Base-by-base conservation (phyloP, 345 rosid genomes). In the Populus euphratica region DNA sequence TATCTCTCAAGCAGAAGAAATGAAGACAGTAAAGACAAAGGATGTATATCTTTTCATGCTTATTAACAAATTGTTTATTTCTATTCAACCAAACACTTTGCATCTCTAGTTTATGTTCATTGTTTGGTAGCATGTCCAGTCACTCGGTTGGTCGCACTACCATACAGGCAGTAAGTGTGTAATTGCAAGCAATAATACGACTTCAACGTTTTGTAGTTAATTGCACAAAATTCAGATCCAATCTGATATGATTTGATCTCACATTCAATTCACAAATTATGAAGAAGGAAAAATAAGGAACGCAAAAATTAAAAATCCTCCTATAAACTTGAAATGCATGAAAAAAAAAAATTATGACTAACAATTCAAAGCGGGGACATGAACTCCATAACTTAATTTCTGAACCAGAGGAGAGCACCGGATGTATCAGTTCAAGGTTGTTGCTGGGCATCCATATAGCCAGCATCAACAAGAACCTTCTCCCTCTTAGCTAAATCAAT, bases 401-500 rank as follows among this genome's bases (percentile, higher is more conserved):
- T 25, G 63, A 9, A 23, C n/a, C 12, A 10, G 29, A 59, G 10
- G 64, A 59, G 64, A 59, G 14, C 64, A 59, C 29, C 29, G 25
- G 16, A 31, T 5, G 23, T 36, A 44, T 70, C 25, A 9, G 78
- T 41, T 83, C 79, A 91, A 73, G 98, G 98, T 77, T 93, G 97
- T 72, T 93, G 98, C 83, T 93, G 89, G 23, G 98, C 89, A 85
- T 92, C 97, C 80, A 92, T 85, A 56, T 78, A 93, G 6, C 98
- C 98, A 63, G 98, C 98, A 84, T 93, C 98, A 3, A 92, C 95
- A 49, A 93, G 97, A 74, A 93, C 97, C 83, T 90, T 92, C 95
- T 93, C 97, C 77, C 98, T 89, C 84, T 90, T 93, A 31, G 97
- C 98, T 61, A 88, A 17, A 78, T 92, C 98, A 11, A 93, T 36